Evolutionary conservation across 1,284 basidiomycete genomes (phyloP), one percentile per base, ranked within the genome.

Genomic region (Ganoderma lucidum): DNA sequence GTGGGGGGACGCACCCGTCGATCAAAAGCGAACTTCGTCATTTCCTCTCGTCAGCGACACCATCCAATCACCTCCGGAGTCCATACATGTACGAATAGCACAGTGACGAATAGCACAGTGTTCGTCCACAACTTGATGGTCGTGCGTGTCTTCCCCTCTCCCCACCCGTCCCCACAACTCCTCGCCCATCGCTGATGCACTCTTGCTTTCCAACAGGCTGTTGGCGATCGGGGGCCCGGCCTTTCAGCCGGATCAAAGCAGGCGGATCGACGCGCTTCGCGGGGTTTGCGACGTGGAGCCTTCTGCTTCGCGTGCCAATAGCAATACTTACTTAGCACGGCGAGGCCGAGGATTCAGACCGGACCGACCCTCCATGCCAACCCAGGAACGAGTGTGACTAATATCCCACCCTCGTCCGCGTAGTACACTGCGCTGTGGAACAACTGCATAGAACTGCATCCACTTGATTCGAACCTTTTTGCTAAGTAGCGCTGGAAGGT

Each of bases 231-330:
- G 56, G 30, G 30, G 56, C 56, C 55, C 32, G 15, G 32, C 6
- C 30, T 35, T 10, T 56, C 30, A 56, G 55, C 28, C 30, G 32
- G 55, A 56, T 59, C 35, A 59, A 39, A 59, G 6, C 23, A 53
- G 48, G 48, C 23, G n/a, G 56, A 59, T 59, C 56, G 56, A 59
- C 56, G 56, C 58, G 35, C 12, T 28, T 39, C 35, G 37, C 53
- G 53, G 53, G 30, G 53, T 56, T 56, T 56, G 53, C 53, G 53
- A 35, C 35, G 23, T 35, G 30, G 30, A 6, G 30, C 32, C 30
- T 32, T 35, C 53, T 23, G 39, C 59, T 23, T 61, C 59, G 59
- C 59, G 39, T 56, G 53, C 48, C 48, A 53, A 28, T 53, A 28
- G 48, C 23, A 23, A 23, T 23, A 23, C 23, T 23, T 23, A 23